Conservation (phyloP, 768 basidiomycete genomes). For the Dacryopinax spathularia region DNA sequence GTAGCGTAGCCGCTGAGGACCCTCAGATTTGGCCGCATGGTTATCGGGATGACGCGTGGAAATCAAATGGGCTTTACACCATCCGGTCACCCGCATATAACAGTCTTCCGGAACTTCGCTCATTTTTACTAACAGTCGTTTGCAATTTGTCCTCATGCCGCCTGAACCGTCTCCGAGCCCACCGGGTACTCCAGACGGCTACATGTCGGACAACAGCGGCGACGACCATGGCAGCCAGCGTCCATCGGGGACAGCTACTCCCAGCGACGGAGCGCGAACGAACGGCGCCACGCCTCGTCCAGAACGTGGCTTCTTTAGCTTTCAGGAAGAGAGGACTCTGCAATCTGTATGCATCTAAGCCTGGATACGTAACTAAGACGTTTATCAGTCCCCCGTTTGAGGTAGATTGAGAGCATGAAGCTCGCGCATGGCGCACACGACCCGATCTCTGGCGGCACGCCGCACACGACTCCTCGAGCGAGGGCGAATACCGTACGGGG, state of each 20-base stretch:
- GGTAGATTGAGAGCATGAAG: slow-evolving; percentile 2
- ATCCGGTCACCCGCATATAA: not conserved
- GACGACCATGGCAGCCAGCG: not conserved
- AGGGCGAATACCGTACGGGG: not conserved
- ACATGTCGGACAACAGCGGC: not conserved
- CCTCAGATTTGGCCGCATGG: too few species aligned
- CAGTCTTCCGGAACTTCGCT: not conserved
- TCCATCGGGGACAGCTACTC: not conserved
- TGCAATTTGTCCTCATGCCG: not conserved
- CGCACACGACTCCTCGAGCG: slow-evolving; percentile 1
- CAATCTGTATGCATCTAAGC: not conserved
- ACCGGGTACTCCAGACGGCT: not conserved
- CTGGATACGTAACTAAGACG: not conserved
- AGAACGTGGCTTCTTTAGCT: not conserved
- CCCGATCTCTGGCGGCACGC: not conserved
- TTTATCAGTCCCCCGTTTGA: not conserved
- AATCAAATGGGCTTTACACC: not conserved
- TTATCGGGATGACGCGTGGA: not conserved
- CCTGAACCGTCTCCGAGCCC: not conserved
- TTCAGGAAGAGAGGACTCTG: not conserved
- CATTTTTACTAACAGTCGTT: not conserved
- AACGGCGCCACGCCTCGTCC: not conserved
- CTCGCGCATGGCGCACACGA: not conserved
- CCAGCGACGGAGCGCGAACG: not conserved
- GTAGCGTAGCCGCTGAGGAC: too few species aligned